A percentile compares a stretch with the other conserved stretches of the same genome.
These are phyloP conservation scores for Astragalus membranaceus DNA, from an alignment of 306 rosid genomes.

Conservation along the genomic window DNA sequence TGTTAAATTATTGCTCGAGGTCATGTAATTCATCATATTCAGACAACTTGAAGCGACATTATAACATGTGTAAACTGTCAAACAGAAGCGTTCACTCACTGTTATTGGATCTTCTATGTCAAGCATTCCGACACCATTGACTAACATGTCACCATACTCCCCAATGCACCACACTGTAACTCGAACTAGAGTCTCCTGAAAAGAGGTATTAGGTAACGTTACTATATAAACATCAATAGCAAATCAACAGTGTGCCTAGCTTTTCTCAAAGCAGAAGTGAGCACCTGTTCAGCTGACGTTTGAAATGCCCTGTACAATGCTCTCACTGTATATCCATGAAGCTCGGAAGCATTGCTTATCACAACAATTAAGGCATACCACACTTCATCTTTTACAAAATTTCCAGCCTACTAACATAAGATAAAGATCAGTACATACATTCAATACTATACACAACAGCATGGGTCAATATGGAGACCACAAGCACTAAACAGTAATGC, in stretches of 20 bases:
- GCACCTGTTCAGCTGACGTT: conserved; percentile 77
- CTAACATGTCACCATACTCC: conserved; percentile 89
- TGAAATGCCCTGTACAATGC: conserved; percentile 84
- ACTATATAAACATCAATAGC: conserved; percentile 1
- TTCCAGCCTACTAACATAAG: conserved; percentile 98
- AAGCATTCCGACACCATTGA: conserved; percentile 77
- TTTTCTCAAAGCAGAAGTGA: conserved; percentile 14
- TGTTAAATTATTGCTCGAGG: background rate
- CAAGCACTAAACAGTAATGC: conserved; percentile 11
- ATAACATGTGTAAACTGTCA: conserved; percentile 2
- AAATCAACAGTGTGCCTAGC: conserved; percentile 20
- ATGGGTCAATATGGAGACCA: conserved; percentile 8
- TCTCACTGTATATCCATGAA: conserved; percentile 91
- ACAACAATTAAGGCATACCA: conserved; percentile 88
- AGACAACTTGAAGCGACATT: conserved; percentile 22
- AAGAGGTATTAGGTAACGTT: conserved; percentile 18
- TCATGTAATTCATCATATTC: conserved; percentile 13
- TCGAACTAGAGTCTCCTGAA: conserved; percentile 93
- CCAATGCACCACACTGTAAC: conserved; percentile 99
- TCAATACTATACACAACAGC: background rate
- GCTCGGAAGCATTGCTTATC: conserved; percentile 89
- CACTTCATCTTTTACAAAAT: conserved; percentile 91
- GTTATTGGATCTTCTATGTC: conserved; percentile 83
- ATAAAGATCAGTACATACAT: conserved; percentile 47
- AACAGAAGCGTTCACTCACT: conserved; percentile 43